Percentiles rank a stretch among this genome's conserved stretches.
Evolutionary conservation across 2,329 filamentous ascomycete genomes (phyloP).

Genomic region (Cladosporium austrohemisphaericum): DNA sequence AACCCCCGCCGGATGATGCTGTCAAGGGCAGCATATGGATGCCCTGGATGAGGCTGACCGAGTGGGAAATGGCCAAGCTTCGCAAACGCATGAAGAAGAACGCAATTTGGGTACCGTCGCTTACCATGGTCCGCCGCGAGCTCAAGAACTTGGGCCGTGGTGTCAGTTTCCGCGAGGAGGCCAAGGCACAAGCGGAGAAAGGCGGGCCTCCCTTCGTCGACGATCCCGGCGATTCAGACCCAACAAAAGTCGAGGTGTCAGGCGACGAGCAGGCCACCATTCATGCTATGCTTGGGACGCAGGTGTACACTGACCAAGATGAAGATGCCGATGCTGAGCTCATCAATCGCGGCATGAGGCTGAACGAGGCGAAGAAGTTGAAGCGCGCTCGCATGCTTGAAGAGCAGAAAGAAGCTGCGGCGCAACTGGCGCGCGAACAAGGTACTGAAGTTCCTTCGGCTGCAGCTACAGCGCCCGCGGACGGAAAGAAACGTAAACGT

Average conservation of each 20-base stretch:
- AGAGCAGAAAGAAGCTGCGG: constrained; percentile 37
- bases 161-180: constrained; percentile 39
- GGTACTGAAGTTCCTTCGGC: constrained; percentile 16
- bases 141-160: constrained; percentile 65
- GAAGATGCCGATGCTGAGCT: constrained; percentile 58
- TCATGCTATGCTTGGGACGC: constrained; percentile 29
- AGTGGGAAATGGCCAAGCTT: constrained; percentile 66
- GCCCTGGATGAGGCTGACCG: constrained; percentile 62
- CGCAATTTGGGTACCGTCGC: constrained; percentile 76
- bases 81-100: constrained; percentile 91
- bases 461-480: constrained; percentile 16
- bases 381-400: constrained; percentile 61
- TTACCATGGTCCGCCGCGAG: constrained; percentile 80
- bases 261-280: constrained; percentile 33
- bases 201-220: constrained; percentile 63
- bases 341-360: constrained; percentile 70
- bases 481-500: constrained; percentile 52
- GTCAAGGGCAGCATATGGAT: constrained; percentile 57
- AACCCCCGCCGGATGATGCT: constrained; percentile 58
- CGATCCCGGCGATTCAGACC: constrained; percentile 42
- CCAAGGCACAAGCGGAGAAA: constrained; percentile 57
- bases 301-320: constrained; percentile 32
- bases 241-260: constrained; percentile 32
- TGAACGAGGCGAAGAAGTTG: constrained; percentile 73
- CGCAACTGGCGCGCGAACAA: constrained; percentile 33